Base-by-base conservation (phyloP, 2,329 filamentous ascomycete genomes). In the Chrysoporthe deuterocubensis region DNA sequence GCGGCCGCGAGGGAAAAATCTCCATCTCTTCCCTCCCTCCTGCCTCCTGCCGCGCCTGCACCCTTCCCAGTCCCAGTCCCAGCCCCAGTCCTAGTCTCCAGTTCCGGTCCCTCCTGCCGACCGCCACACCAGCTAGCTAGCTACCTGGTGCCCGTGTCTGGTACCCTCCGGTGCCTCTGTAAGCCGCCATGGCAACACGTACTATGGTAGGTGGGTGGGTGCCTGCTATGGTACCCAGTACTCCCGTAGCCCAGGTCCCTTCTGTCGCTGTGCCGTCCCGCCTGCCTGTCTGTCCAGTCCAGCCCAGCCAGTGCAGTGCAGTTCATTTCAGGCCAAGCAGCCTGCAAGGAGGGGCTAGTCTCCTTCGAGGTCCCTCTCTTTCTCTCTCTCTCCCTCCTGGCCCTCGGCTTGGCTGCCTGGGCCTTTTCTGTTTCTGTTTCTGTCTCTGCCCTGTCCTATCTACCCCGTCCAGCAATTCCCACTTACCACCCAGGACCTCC, bases 1-100 rank as follows among this genome's bases (percentile, higher is more conserved):
- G n/a, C 26, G 26, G 34, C 46, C 58, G 42, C 44, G 65, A 46
- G 13, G 58, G 63, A 61, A 68, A 68, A 68, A 58, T 58, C 67
- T 46, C 58, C 63, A 68, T 62, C 34, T 50, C 58, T 63, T 50
- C 42, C n/a, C 8, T 40, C 57, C 34, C 7, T 14, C n/a, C n/a
- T 26, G 54, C 54, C 54, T 5, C 42, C 11, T 18, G 16, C 44
- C 26, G 26, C 44, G n/a, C 56, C 56, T 58, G 57, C 37, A 59
- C 57, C 37, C 57, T 32, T 60, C 57, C 57, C 57, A 42, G 57
- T 60, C 44, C 57, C 57, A 40, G 57, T 60, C 57, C 57, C 48
- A 26, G 58, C 14, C 64, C 32, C 26, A 26, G 26, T 26, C 26
- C 26, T 26, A 26, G 26, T 26, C 26, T 26, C 26, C 26, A 26